These are phyloP conservation scores for Fistulinella prunicolor DNA, from an alignment of 768 basidiomycete genomes.

Conservation along the genomic window DNA sequence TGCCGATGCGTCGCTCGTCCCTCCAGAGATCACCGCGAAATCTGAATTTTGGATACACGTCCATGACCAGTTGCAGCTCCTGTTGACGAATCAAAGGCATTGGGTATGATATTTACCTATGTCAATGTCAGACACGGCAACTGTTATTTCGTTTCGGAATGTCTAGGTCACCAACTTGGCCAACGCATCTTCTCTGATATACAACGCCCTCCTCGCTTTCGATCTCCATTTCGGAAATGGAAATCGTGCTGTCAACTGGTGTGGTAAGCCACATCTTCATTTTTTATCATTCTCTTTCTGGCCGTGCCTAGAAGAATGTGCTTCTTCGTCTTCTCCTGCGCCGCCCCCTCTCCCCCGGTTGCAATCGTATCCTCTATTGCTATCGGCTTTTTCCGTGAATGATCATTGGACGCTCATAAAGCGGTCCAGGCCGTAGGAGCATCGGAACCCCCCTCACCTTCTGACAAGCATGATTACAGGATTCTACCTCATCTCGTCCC, in stretches of 20 bases:
- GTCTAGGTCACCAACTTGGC: conserved; percentile 80
- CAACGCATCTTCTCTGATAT: conserved; percentile 80
- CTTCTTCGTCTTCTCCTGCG: neutral
- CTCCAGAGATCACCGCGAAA: conserved; percentile 68
- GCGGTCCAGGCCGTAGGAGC: neutral
- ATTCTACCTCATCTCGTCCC: conserved; percentile 72
- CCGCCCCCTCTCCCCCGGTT: neutral
- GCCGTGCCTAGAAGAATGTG: neutral
- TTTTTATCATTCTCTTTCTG: neutral
- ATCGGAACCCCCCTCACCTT: neutral
- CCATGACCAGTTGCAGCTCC: conserved; percentile 51
- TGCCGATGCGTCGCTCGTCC: conserved; percentile 75
- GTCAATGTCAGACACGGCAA: conserved; percentile 1
- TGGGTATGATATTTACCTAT: conserved; percentile 56
- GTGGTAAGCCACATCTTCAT: conserved; percentile 57
- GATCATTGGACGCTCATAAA: neutral
- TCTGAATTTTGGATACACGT: conserved; percentile 80
- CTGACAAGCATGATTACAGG: conserved; percentile 47
- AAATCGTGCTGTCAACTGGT: conserved; percentile 84
- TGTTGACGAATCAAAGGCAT: conserved; percentile 66
- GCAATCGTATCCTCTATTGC: neutral
- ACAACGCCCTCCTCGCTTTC: conserved; percentile 71
- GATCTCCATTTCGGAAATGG: conserved; percentile 56
- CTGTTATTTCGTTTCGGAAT: neutral
- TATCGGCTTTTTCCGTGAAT: neutral